Evolutionary conservation across 495 filamentous ascomycete species (phyloP).

Genomic region (Hamigera avellanea): DNA sequence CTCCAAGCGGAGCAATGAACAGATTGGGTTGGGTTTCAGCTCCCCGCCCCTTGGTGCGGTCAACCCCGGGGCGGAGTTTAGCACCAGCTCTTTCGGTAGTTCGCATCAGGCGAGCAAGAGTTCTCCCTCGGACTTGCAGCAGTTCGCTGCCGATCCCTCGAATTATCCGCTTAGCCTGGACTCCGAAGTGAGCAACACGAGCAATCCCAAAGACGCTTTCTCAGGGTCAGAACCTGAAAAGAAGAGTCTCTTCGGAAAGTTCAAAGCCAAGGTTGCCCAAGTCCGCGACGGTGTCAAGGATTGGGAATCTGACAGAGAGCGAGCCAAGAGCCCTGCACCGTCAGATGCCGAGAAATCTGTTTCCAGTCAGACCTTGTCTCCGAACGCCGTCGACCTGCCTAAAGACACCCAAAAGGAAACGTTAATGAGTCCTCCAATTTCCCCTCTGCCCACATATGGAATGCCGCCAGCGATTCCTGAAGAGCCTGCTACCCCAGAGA

Average conservation of each 20-base stretch:
- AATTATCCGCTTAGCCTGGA: constrained; percentile 28
- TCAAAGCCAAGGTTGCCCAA: constrained; percentile 74
- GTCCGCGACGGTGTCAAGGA: constrained; percentile 59
- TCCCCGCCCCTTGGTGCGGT: constrained; percentile 45
- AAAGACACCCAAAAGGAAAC: constrained; percentile 18
- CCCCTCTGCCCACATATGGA: constrained; percentile 22
- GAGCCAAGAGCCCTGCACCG: constrained; percentile 42
- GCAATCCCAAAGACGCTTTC: constrained; percentile 21
- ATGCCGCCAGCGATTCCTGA: constrained; percentile 30
- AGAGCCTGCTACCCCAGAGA: constrained; percentile 25
- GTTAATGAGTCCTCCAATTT: constrained; percentile 15
- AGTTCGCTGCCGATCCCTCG: constrained; percentile 23
- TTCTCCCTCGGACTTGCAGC: constrained; percentile 17
- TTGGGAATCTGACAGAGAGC: constrained; percentile 36
- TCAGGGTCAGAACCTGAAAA: constrained; percentile 40
- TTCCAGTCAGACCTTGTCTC: constrained; percentile 18
- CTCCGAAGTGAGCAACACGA: constrained; percentile 23
- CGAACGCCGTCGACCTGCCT: constrained; percentile 5
- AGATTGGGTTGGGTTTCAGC: constrained; percentile 27
- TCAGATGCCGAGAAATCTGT: constrained; percentile 19
- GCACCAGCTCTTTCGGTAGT: constrained; percentile 59
- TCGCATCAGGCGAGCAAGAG: constrained; percentile 22
- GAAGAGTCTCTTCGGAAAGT: constrained; percentile 70
- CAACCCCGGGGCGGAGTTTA: constrained; percentile 54
- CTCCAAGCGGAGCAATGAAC: constrained; percentile 43